These are phyloP conservation scores for Coniochaeta hoffmannii DNA, from an alignment of 2,329 filamentous ascomycete genomes.

Conservation along the genomic window DNA sequence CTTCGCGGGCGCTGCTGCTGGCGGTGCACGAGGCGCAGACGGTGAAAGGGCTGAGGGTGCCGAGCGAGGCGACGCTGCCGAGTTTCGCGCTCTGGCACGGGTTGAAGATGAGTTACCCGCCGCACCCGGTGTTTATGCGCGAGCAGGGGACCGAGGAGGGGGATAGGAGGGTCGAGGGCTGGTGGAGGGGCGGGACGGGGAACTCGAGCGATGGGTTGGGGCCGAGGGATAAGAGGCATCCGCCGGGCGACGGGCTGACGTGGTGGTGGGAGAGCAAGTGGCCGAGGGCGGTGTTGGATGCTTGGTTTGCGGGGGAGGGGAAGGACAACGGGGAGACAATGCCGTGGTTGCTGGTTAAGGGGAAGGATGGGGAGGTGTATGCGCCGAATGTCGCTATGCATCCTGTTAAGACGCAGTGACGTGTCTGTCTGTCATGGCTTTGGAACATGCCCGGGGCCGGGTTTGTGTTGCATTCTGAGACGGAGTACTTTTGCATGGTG, in stretches of 20 bases:
- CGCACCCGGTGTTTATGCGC: conserved; percentile 25
- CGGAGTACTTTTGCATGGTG: too few relatives aligned
- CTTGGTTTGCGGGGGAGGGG: conserved; percentile 20
- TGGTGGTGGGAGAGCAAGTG: conserved; percentile 28
- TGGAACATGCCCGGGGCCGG: neutral
- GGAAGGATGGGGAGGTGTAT: conserved; percentile 21
- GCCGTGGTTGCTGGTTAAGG: conserved; percentile 21
- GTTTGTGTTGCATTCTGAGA: too few relatives aligned
- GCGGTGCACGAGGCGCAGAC: conserved; percentile 25
- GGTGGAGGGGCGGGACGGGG: conserved; percentile 21
- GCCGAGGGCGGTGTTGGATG: conserved; percentile 22
- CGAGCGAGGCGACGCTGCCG: conserved; percentile 27
- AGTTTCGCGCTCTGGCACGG: conserved; percentile 29
- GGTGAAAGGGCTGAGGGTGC: conserved; percentile 19
- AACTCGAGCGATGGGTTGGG: conserved; percentile 18
- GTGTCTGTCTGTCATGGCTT: neutral
- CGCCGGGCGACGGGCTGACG: conserved; percentile 15
- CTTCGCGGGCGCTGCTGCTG: conserved; percentile 22
- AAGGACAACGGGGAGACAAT: conserved; percentile 9
- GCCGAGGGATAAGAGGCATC: conserved; percentile 16
- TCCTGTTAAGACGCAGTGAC: conserved; percentile 22
- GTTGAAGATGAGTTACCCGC: conserved; percentile 28
- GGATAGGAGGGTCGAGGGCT: conserved; percentile 13
- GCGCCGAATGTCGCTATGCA: conserved; percentile 28
- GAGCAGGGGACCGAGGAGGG: conserved; percentile 15